Evolutionary conservation across 2,329 filamentous ascomycete genomes (phyloP).

Genomic region (Apiospora kogelbergensis): DNA sequence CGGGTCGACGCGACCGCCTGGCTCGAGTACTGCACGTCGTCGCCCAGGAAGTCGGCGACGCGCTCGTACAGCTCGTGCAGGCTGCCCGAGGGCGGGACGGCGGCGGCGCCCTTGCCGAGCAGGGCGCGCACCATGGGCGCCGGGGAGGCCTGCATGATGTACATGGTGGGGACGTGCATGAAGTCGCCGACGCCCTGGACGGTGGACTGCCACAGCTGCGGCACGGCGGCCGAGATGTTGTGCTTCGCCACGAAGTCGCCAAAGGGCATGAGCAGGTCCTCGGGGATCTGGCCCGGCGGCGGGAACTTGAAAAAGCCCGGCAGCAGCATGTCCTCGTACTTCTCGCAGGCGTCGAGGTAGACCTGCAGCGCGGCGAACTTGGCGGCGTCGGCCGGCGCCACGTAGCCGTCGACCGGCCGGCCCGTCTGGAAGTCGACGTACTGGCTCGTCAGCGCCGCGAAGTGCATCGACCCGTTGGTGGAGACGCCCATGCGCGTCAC

Average conservation of each 20-base stretch:
- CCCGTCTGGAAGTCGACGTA: conserved; percentile 11
- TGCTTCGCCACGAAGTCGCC: not conserved
- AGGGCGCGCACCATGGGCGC: not conserved
- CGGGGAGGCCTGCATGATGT: not conserved
- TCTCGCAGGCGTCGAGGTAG: not conserved
- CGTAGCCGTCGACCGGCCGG: not conserved
- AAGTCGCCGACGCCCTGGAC: conserved; percentile 17
- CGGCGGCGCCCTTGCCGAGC: not conserved
- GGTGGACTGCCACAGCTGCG: not conserved
- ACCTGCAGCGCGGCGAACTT: conserved; percentile 8
- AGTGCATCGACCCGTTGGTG: not conserved
- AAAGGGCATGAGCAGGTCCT: conserved; percentile 3
- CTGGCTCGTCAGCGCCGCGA: not conserved
- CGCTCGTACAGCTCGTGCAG: conserved; percentile 12
- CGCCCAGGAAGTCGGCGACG: not conserved
- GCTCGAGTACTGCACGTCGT: not conserved
- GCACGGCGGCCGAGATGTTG: not conserved
- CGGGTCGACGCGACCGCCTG: not conserved
- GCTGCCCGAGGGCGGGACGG: not conserved
- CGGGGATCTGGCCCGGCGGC: not conserved
- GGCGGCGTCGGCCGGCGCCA: not conserved
- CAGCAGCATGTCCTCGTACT: conserved; percentile 12
- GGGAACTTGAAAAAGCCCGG: conserved; percentile 9
- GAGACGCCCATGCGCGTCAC: not conserved
- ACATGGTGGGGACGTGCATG: not conserved